Conservation (phyloP, 208 protist genomes). For the Acanthamoeba royreba region DNA sequence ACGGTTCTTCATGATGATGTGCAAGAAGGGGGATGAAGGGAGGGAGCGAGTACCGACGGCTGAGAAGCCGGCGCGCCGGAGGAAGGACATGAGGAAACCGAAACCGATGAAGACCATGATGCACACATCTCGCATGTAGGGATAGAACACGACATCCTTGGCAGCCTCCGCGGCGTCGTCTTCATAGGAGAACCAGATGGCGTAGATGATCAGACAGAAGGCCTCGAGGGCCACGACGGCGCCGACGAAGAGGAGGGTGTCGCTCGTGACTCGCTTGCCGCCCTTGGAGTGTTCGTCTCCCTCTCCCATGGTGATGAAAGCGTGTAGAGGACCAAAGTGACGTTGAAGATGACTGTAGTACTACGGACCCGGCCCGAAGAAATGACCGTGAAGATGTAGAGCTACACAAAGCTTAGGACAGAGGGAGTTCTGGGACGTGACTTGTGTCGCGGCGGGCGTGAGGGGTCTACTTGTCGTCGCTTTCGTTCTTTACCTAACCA, state of each 20-base stretch:
- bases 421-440: too few species aligned
- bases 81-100: slow-evolving; percentile 40
- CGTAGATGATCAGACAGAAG: slow-evolving; percentile 23
- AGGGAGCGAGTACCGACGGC: not conserved
- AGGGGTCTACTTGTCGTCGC: too few species aligned
- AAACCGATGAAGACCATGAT: slow-evolving; percentile 47
- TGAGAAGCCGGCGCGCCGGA: not conserved
- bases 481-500: too few species aligned
- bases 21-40: not conserved
- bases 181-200: not conserved
- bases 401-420: too few species aligned
- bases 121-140: not conserved
- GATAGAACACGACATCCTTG: not conserved
- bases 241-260: not conserved
- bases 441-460: too few species aligned
- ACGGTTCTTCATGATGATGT: too few species aligned
- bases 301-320: not conserved
- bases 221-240: not conserved
- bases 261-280: not conserved
- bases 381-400: too few species aligned
- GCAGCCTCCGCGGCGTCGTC: not conserved
- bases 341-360: not conserved
- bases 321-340: not conserved
- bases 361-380: too few species aligned
- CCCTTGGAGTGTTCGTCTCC: not conserved